Base-by-base conservation (phyloP, 345 rosid genomes). In the Clarkia xantiana region DNA sequence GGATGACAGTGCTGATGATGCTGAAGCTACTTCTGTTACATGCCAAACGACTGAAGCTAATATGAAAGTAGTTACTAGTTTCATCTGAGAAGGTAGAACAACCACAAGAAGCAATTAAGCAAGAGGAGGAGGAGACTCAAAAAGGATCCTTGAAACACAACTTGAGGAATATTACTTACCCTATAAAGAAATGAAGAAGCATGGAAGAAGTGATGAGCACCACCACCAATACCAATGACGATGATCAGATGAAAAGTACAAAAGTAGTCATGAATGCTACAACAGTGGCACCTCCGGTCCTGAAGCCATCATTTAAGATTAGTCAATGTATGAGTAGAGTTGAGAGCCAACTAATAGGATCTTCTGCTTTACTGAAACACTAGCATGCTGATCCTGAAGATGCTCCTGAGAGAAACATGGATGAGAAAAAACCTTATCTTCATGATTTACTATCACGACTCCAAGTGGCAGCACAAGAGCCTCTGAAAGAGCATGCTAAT, bases 271-370 rank as follows among this genome's bases (percentile, higher is more conserved):
- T 78, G 61, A 42, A 47, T 11, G 55, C 68, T 3, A 18, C 67
- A 0, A 11, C 66, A 45, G 14, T 54, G 16, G 2, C 59, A 1
- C 18, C 68, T 50, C 15, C 54, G 16, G 1, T 58, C 45, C 73
- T 81, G n/a, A 82, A 70, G 67, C 84, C 94, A 10, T 80, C 95
- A 45, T 90, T 90, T 60, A 86, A 85, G 66, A 86, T 90, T 12
- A 95, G 97, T 23, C 94, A 79, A 44, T 75, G 97, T 70, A 82
- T 90, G 53, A 76, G 83, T 53, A 77, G 94, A 73, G 90, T 78
- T 69, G 97, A 94, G 0, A 90, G 88, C 74, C 94, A 80, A 66
- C 76, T 90, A 82, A 71, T 91, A 19, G 94, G 86, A 42, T 68
- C 95, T 51, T 74, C 67, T 54, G n/a, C n/a, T n/a, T 51, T 53